Percentiles rank a stretch among this genome's conserved stretches.
Evolutionary conservation across 2,329 filamentous ascomycete species (phyloP).

Genomic region (Colletotrichum euphorbiae): DNA sequence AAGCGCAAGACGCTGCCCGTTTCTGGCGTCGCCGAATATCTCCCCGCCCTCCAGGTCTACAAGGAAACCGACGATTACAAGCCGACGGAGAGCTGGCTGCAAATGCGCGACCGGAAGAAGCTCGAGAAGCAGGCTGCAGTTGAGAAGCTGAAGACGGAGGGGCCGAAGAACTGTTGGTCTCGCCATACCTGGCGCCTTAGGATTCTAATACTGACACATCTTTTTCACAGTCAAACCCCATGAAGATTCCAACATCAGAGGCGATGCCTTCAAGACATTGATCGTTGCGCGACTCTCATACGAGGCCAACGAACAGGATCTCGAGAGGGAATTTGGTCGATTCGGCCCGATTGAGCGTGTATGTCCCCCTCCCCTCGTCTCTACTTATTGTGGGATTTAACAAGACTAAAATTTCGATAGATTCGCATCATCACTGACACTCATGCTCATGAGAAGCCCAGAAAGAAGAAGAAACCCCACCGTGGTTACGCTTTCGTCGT

Average conservation of each 20-base stretch:
- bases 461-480: constrained; percentile 84
- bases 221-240: constrained; percentile 75
- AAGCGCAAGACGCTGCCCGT: constrained; percentile 81
- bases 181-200: background rate
- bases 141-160: constrained; percentile 72
- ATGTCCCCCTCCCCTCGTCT: constrained; percentile 45
- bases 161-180: constrained; percentile 63
- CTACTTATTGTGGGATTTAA: background rate
- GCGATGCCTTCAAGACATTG: constrained; percentile 94
- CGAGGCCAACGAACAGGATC: constrained; percentile 86
- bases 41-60: constrained; percentile 80
- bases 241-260: constrained; percentile 88
- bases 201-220: constrained; percentile 42
- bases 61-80: constrained; percentile 81
- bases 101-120: constrained; percentile 86
- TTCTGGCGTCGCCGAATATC: constrained; percentile 78
- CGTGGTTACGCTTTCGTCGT: constrained; percentile 96
- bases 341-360: constrained; percentile 95
- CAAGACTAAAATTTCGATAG: constrained; percentile 56
- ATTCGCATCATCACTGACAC: constrained; percentile 89
- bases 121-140: constrained; percentile 79
- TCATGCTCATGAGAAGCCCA: constrained; percentile 74
- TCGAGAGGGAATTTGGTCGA: constrained; percentile 92
- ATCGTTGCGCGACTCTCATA: constrained; percentile 93
- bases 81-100: constrained; percentile 92